Base-by-base conservation (phyloP, 2,329 filamentous ascomycete species). In the Phialemoniopsis sp. region DNA sequence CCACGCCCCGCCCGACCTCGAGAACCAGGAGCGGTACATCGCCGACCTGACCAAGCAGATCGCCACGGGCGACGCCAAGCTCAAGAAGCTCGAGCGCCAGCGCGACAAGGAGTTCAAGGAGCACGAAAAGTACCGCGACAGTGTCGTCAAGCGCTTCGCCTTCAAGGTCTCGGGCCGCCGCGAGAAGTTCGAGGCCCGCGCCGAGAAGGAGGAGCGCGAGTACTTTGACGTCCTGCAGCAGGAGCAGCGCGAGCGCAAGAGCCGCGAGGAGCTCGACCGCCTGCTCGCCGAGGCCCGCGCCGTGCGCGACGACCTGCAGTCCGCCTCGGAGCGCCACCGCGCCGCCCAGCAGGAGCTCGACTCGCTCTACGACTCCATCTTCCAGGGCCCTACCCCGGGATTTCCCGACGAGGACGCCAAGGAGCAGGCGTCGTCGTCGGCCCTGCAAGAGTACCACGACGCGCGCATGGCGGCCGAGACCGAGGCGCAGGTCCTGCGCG, bases 201-300 rank as follows among this genome's bases (percentile, higher is more conserved):
- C 72, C 13, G 64, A 66, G 36, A 73, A 71, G 44, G 75, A 78
- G 53, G 74, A 79, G 52, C 56, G 60, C 32, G 74, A 78, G 45
- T 80, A 77, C 52, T 63, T 75, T 18, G 67, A 73, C 34, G 74
- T 67, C 0, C 62, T 76, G 34, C 68, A 76, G 42, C 55, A 67
- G 21, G 62, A 72, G 41, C 63, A 71, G 17, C 60, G 67, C 17
- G 66, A 68, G 32, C 63, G 67, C 34, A 62, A 68, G 30, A 50
- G 64, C 36, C 62, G 68, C 29, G 58, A 63, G 2, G 57, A 60
- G 37, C 49, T 78, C 3, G 55, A 58, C 5, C 37, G 37, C 1
- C 63, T 70, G 41, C 58, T 72, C 2, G 45, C 53, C 0, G 59
- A 68, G 4, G 73, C 74, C 0, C 46, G 59, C 13, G 45, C 49